These are phyloP conservation scores for Neofusicoccum cordaticola DNA, from an alignment of 2,329 filamentous ascomycete genomes.

Conservation along the genomic window DNA sequence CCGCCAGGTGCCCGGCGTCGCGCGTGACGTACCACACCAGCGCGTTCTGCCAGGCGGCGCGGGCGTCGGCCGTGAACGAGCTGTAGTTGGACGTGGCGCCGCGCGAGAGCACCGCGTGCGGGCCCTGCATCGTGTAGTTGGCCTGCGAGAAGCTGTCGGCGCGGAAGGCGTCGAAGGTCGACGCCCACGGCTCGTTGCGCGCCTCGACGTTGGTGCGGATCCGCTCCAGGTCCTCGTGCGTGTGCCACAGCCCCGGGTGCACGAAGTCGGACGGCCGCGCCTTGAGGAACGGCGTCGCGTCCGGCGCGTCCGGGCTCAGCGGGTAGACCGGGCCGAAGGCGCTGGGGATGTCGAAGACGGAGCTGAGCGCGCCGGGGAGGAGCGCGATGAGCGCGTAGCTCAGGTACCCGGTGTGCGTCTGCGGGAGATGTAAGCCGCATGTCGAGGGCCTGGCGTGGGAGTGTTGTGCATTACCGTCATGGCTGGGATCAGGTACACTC, in stretches of 20 bases:
- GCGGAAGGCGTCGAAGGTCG: slow-evolving; percentile 12
- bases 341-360: background rate
- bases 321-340: background rate
- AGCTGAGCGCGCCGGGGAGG: background rate
- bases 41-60: slow-evolving; percentile 42
- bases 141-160: slow-evolving; percentile 13
- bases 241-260: slow-evolving; percentile 28
- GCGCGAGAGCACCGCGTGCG: slow-evolving; percentile 31
- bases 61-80: slow-evolving; percentile 35
- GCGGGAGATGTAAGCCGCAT: too few relatives aligned
- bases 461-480: too few relatives aligned
- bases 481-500: too few relatives aligned
- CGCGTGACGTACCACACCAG: slow-evolving; percentile 46
- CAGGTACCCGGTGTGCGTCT: too few relatives aligned
- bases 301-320: background rate
- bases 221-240: slow-evolving; percentile 24
- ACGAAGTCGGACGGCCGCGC: slow-evolving; percentile 16
- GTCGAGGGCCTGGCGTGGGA: too few relatives aligned
- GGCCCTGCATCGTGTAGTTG: slow-evolving; percentile 31
- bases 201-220: slow-evolving; percentile 21
- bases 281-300: slow-evolving; percentile 1
- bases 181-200: slow-evolving; percentile 24
- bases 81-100: slow-evolving; percentile 38
- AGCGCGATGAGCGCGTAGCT: background rate
- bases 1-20: slow-evolving; percentile 35